Conservation (phyloP, 179 eudicot species). For the Patellifolia procumbens region DNA sequence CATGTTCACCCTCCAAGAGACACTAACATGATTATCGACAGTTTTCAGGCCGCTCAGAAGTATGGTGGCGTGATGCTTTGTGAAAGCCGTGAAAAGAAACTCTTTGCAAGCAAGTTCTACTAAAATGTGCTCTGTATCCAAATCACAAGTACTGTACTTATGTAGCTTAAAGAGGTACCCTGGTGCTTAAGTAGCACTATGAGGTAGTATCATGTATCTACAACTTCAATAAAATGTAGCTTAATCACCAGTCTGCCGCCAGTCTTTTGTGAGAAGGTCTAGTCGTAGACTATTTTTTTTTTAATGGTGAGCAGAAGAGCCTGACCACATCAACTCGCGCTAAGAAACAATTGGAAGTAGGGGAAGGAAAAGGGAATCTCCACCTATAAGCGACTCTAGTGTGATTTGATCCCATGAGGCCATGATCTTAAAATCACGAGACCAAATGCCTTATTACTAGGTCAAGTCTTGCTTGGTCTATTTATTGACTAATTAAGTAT, state of each 20-base stretch:
- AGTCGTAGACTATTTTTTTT: too few relatives aligned
- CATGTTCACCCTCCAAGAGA: slow-evolving; percentile 15
- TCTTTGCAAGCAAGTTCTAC: not conserved
- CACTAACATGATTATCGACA: slow-evolving; percentile 2
- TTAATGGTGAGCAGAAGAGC: too few relatives aligned
- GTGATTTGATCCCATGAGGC: too few relatives aligned
- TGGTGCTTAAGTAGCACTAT: slow-evolving; percentile 17
- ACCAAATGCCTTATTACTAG: too few relatives aligned
- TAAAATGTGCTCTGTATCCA: not conserved
- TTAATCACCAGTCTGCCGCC: not conserved
- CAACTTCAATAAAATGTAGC: not conserved
- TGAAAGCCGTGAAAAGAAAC: slow-evolving; percentile 19
- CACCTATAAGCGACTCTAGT: too few relatives aligned
- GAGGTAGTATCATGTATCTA: slow-evolving; percentile 1
- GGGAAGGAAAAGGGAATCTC: too few relatives aligned
- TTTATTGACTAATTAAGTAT: too few relatives aligned
- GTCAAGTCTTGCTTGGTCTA: too few relatives aligned
- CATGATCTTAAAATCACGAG: too few relatives aligned
- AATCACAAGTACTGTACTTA: not conserved
- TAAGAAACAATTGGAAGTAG: too few relatives aligned
- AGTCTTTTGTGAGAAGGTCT: too few relatives aligned
- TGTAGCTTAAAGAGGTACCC: slow-evolving; percentile 5
- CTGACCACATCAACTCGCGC: too few relatives aligned
- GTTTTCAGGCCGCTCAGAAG: slow-evolving; percentile 25
- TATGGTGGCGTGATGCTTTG: slow-evolving; percentile 23